phyloP scores from a whole-genome alignment of 208 protist genomes.

The Crithidia mellificae region DNA sequence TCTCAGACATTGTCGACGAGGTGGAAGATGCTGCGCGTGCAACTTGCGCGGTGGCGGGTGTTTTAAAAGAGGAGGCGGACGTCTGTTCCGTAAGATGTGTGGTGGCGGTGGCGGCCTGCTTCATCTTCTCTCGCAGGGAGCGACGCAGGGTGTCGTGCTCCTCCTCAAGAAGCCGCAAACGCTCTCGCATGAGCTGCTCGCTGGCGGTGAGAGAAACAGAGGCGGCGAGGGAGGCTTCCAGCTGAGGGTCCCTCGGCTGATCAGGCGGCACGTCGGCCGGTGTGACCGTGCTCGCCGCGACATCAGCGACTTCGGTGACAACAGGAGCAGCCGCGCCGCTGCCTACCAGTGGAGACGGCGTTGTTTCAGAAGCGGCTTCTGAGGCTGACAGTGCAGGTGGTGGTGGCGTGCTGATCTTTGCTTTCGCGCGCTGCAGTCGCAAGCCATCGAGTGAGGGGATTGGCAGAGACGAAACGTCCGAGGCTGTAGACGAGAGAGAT shows the following conservation, averaged over 20 bases:
- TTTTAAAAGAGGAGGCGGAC: background rate
- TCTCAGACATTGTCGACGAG: too few species aligned
- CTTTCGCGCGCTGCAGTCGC: background rate
- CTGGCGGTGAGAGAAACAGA: constrained; percentile 5
- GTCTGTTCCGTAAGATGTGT: background rate
- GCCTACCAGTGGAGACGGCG: too few species aligned
- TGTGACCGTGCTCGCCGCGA: too few species aligned
- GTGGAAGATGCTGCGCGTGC: too few species aligned
- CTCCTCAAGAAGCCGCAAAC: constrained; percentile 6
- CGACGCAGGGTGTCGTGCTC: background rate
- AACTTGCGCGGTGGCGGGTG: background rate
- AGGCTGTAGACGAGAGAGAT: background rate
- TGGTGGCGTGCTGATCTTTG: background rate
- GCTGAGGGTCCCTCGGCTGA: background rate
- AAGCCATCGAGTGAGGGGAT: background rate
- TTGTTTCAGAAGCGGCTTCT: too few species aligned
- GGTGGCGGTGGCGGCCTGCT: too few species aligned
- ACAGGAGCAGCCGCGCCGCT: too few species aligned
- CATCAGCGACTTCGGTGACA: too few species aligned
- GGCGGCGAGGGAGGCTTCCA: background rate
- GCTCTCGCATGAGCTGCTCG: constrained; percentile 13
- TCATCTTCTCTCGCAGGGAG: background rate
- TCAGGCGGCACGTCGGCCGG: too few species aligned
- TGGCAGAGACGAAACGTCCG: constrained; percentile 1
- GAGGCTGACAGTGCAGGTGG: too few species aligned